Base-by-base conservation (phyloP, 1,284 basidiomycete genomes). In the Cutaneotrichosporon curvatum region DNA sequence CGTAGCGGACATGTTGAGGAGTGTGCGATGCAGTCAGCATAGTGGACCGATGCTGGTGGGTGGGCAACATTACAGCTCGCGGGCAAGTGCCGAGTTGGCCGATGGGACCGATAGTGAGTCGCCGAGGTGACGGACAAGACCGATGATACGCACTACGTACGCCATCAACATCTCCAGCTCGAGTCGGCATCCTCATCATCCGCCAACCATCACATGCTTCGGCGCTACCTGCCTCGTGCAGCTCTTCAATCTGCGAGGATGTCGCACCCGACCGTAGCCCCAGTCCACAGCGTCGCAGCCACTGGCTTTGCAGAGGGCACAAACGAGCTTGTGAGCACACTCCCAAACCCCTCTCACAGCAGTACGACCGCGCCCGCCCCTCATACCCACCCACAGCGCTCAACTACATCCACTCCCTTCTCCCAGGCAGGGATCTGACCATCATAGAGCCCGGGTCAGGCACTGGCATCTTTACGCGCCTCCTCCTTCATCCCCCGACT, bases 381-480 rank as follows among this genome's bases (percentile, higher is more conserved):
- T 61, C 66, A 2, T 75, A 74, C 55, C 74, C 73, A 2, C 43
- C 68, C 7, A 19, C 46, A 9, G 64, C 71, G 7, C 53, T 73
- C 19, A 23, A 57, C 14, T 55, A 58, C 31, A 60, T 75, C 47
- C 56, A 62, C 43, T 36, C 19, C 25, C 8, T 32, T 4, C 20
- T 58, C 30, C 25, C 38, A 2, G 41, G 40, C 9, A 4, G 22
- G 16, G 12, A 14, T 5, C 28, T 32, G 7, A 16, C 25, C 10
- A 61, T 70, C 50, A 54, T 69, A 53, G 72, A 70, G 50, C 63
- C 62, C 15, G 71, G 65, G 7, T 53, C 65, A 16, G 73, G 72
- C 1, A 74, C 72, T 0, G 74, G 74, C 22, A 70, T 75, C 50
- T 75, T 75, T 55, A 63, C 68, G 0, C 62, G 72, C 6, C 62